Base-by-base conservation (phyloP, 306 rosid species). In the Cotoneaster glaucophyllus region DNA sequence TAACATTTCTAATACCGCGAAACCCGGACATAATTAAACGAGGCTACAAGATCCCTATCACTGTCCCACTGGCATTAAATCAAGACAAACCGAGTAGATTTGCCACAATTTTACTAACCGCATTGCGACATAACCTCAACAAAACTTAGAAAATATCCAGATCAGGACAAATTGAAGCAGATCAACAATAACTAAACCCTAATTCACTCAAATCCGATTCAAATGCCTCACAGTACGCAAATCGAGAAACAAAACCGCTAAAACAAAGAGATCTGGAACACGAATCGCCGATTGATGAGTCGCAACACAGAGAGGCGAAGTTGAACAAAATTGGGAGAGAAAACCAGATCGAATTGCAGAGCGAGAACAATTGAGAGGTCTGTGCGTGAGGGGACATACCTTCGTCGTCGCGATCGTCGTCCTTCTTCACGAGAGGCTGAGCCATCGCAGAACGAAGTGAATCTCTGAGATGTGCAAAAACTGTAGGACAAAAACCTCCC, bases 351-450 rank as follows among this genome's bases (percentile, higher is more conserved):
- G 78, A 82, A 85, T n/a, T 37, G 26, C 73, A 70, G 6, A 68
- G 50, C 26, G 70, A 19, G 4, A 67, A 74, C n/a, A 34, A 64
- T 13, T 14, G 66, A 29, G 2, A 8, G n/a, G 61, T 59, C 8
- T 65, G 53, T n/a, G 71, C 37, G 64, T 22, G 77, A 59, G n/a
- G 69, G 70, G 73, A 5, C 66, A 61, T 70, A 96, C 99, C 96
- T 92, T 96, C 99, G 61, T 96, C 99, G 82, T 95, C 98, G 22
- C 95, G 97, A 88, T 95, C 99, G 86, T 95, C 98, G 84, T 95
- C 99, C 79, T 95, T 95, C 98, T 95, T 95, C 69, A 87, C 91
- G 25, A 90, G 84, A n/a, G 97, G 93, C 86, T 95, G 97, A 83
- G 97, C 99, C 99, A 95, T 95, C 63, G 44, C 75, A 29, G 61